Evolutionary conservation across 2,329 filamentous ascomycete genomes (phyloP).

Genomic region (Emericellopsis cladophorae): DNA sequence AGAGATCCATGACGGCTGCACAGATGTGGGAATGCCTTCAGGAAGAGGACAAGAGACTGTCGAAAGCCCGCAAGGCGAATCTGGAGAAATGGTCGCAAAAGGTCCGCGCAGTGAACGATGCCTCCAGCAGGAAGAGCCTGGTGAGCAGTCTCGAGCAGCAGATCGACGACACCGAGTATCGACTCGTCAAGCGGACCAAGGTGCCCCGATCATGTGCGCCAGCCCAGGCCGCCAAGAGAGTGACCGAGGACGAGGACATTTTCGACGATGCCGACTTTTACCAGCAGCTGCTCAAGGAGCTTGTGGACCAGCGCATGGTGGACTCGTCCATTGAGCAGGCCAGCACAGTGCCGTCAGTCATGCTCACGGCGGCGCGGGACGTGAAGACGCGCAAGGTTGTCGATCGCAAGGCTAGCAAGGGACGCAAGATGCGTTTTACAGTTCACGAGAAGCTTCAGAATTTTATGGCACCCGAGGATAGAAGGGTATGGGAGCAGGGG

Average conservation of each 20-base stretch:
- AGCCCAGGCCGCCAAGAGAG: conserved; percentile 45
- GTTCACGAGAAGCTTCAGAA: conserved; percentile 97
- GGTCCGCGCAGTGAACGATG: conserved; percentile 33
- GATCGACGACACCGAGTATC: conserved; percentile 46
- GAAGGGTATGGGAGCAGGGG: conserved; percentile 64
- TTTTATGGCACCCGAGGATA: conserved; percentile 89
- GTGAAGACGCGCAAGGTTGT: conserved; percentile 73
- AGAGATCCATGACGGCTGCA: conserved; percentile 42
- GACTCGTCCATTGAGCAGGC: conserved; percentile 42
- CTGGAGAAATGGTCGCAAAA: conserved; percentile 88
- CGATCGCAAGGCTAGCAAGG: conserved; percentile 91
- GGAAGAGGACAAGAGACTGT: conserved; percentile 45
- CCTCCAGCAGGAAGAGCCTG: conserved; percentile 28
- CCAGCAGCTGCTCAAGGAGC: conserved; percentile 79
- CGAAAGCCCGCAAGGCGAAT: conserved; percentile 52
- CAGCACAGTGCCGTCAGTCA: conserved; percentile 36
- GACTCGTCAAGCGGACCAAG: conserved; percentile 55
- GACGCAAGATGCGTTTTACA: conserved; percentile 83
- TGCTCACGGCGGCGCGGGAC: conserved; percentile 59
- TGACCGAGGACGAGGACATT: conserved; percentile 47
- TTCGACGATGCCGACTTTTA: conserved; percentile 97
- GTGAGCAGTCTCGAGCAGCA: conserved; percentile 58
- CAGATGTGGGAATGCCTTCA: conserved; percentile 64
- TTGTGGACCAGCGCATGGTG: conserved; percentile 76
- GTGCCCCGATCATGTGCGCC: conserved; percentile 69